These are phyloP conservation scores for Phytophthora europaea DNA, from an alignment of 352 stramenopile species.

Conservation along the genomic window DNA sequence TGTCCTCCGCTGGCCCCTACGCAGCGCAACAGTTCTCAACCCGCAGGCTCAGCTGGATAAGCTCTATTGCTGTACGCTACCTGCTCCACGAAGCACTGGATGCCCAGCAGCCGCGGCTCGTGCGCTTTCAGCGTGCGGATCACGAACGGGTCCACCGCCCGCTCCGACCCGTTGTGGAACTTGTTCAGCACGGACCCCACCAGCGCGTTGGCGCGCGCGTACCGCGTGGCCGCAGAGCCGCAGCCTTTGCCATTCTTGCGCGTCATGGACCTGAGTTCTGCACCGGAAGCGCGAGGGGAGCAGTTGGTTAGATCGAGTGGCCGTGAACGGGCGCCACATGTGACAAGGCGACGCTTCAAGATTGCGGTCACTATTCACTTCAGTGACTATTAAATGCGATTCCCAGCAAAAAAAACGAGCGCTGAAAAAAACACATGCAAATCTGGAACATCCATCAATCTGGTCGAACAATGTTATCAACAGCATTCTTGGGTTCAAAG, in stretches of 20 bases:
- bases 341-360: conserved; percentile 10
- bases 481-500: no score
- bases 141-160: conserved; percentile 76
- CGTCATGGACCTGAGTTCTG: conserved; percentile 8
- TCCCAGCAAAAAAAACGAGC: no score
- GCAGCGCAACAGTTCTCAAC: conserved; percentile 12
- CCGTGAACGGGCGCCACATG: background rate
- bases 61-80: conserved; percentile 24
- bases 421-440: no score
- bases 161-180: conserved; percentile 75
- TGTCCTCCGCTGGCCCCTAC: conserved; percentile 64
- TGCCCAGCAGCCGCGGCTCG: conserved; percentile 66
- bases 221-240: conserved; percentile 35
- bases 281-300: background rate
- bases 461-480: no score
- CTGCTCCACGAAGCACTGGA: conserved; percentile 83
- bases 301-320: background rate
- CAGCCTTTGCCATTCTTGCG: background rate
- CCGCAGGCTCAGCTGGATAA: background rate
- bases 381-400: no score
- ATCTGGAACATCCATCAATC: no score
- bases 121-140: conserved; percentile 60
- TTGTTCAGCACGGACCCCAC: conserved; percentile 77
- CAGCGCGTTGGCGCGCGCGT: conserved; percentile 57
- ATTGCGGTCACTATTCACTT: background rate